Base-by-base conservation (phyloP, 2,329 filamentous ascomycete genomes). In the Lecanicillium sp. region DNA sequence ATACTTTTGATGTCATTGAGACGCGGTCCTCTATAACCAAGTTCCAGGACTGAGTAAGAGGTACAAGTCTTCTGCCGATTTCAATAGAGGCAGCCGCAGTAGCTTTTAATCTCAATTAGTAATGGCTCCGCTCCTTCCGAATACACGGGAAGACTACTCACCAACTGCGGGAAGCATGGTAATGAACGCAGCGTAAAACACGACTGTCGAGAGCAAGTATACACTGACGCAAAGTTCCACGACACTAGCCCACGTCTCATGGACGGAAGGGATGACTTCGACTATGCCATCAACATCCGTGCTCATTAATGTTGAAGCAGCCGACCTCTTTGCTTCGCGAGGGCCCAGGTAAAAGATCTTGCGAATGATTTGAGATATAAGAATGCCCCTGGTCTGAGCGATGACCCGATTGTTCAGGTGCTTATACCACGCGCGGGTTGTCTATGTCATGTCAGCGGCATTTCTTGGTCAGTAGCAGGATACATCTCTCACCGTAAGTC, bases 331-430 rank as follows among this genome's bases (percentile, higher is more conserved):
- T 4, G 32, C 32, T 15, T 34, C 32, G 3, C 49, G 45, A 0
- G 52, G 48, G 9, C 52, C 52, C 13, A 67, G 43, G 1, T 50
- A 46, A 1, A 67, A 42, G 0, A 66, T 68, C 46, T 70, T 68
- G 15, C 63, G 60, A 46, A 70, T 77, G 2, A 78, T 64, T 45
- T 75, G 54, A 0, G 68, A 64, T 4, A 59, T 48, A 2, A 65
- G 40, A 2, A 52, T 55, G 2, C 54, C 61, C 15, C 63, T 56
- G 22, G 55, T 50, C 52, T 60, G 57, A 8, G 59, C 56, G 18
- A 62, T 55, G 16, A 58, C 49, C 29, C 62, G 59, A 33, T 50
- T 58, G 0, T 58, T 58, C 18, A 54, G 45, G 40, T 65, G 61
- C 20, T 55, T 54, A 38, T 62, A 56, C 41, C 50, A 54, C 2